Base-by-base conservation (phyloP, 257 asterid genomes). In the Nicotiana benthamiana region DNA sequence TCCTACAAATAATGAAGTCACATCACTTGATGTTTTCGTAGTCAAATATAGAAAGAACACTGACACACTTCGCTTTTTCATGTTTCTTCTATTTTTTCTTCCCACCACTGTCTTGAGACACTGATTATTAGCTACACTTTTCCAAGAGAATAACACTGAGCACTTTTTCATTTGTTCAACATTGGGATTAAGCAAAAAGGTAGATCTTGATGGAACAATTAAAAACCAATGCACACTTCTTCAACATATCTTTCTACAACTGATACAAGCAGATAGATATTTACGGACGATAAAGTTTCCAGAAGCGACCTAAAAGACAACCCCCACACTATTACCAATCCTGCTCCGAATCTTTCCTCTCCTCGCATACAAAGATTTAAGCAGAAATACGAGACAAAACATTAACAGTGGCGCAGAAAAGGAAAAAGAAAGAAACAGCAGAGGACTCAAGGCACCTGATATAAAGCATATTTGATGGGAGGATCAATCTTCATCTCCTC, bases 401-500 rank as follows among this genome's bases (percentile, higher is more conserved):
- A 26, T 3, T 1, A 36, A 40, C 22, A 20, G 57, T 20, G 24
- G 36, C 22, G 9, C 40, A 13, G 51, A 17, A 72, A 43, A 22
- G 40, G 30, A 46, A 70, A 70, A 46, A 43, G 13, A 46, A 13
- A 22, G 16, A 46, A 72, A 72, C 40, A 72, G 60, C 24, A 24
- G 48, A 72, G 36, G 8, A 72, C 22, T 46, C 54, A 12, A 34
- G 54, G 61, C 76, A 81, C 85, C 85, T 84, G 81, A 30, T 84
- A 84, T 22, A 84, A 27, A 36, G 63, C 83, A 79, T 78, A 84
- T 61, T 77, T 84, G 30, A 84, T 78, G 61, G 85, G 62, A 68
- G 83, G 83, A 51, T 84, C 53, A 48, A 81, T 84, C 75, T 81
- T 84, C 85, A 78, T 51, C 65, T 81, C 87, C 60, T 28, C 59